These are phyloP conservation scores for Syzygium grande DNA, from an alignment of 345 rosid species.

Conservation along the genomic window DNA sequence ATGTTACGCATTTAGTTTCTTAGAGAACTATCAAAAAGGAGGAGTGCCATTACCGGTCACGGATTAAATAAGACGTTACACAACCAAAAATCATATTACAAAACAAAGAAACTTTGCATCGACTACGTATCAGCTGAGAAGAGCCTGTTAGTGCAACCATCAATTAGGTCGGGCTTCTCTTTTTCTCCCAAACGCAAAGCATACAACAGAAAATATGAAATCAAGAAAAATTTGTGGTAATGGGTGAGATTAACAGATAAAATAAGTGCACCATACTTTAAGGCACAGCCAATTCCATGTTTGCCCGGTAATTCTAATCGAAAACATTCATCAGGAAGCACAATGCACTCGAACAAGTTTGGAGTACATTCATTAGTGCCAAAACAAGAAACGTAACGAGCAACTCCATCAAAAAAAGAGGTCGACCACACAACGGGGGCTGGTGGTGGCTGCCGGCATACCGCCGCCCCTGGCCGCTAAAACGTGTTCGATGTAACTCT, in stretches of 20 bases:
- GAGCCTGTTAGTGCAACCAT: neutral
- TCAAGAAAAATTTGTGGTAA: neutral
- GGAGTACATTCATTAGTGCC: neutral
- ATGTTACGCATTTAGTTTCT: neutral
- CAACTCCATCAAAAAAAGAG: neutral
- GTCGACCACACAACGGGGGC: neutral
- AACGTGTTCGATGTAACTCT: neutral
- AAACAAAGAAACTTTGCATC: neutral
- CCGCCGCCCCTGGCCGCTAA: neutral
- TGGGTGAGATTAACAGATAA: neutral
- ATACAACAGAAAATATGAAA: neutral
- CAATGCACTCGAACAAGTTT: neutral
- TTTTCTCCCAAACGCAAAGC: neutral
- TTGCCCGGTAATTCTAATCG: slow-evolving; percentile 8
- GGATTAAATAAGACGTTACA: neutral
- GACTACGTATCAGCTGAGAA: neutral
- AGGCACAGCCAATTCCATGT: slow-evolving; percentile 6
- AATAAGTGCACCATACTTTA: neutral
- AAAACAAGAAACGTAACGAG: neutral
- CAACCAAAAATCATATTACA: neutral
- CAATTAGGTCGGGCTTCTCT: neutral
- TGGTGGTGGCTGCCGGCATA: neutral
- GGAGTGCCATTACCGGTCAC: neutral
- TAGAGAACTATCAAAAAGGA: neutral
- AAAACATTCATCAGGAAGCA: slow-evolving; percentile 14